Conservation (phyloP, 2,329 filamentous ascomycete species). For the Paramyrothecium roridum region DNA sequence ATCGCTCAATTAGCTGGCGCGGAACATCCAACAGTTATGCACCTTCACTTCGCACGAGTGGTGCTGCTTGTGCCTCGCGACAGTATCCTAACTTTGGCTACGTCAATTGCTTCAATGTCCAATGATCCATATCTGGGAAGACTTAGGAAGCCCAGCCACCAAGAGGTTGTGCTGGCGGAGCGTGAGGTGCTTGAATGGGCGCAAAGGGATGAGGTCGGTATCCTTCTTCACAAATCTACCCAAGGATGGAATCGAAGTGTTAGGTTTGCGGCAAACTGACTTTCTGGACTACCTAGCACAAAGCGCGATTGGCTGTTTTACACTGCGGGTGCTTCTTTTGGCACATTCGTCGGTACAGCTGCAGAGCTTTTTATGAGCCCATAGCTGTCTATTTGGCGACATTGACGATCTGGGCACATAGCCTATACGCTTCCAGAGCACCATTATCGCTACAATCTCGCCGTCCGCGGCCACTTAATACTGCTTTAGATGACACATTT, state of each 20-base stretch:
- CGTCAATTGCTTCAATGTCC: constrained; percentile 18
- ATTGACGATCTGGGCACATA: constrained; percentile 36
- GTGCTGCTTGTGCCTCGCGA: constrained; percentile 46
- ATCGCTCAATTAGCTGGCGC: constrained; percentile 45
- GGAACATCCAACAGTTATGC: constrained; percentile 52
- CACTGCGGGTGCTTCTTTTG: constrained; percentile 43
- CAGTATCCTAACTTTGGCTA: constrained; percentile 40
- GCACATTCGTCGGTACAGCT: constrained; percentile 42
- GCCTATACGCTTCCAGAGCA: constrained; percentile 12
- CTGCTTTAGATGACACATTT: too few species aligned
- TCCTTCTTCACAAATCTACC: too few species aligned
- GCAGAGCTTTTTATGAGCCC: constrained; percentile 35
- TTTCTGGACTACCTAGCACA: constrained; percentile 22
- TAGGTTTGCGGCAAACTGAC: not conserved
- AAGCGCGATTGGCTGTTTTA: constrained; percentile 39
- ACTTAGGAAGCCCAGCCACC: constrained; percentile 7
- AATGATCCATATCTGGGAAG: not conserved
- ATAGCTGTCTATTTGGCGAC: constrained; percentile 33
- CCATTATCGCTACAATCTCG: too few species aligned
- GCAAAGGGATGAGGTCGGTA: constrained; percentile 19
- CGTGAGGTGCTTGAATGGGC: constrained; percentile 30
- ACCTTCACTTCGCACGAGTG: constrained; percentile 52
- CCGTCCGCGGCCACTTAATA: too few species aligned
- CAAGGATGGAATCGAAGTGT: too few species aligned
- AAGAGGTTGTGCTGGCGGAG: constrained; percentile 14